Base-by-base conservation (phyloP, 164 flowering plant genomes). In the Santalum album region DNA sequence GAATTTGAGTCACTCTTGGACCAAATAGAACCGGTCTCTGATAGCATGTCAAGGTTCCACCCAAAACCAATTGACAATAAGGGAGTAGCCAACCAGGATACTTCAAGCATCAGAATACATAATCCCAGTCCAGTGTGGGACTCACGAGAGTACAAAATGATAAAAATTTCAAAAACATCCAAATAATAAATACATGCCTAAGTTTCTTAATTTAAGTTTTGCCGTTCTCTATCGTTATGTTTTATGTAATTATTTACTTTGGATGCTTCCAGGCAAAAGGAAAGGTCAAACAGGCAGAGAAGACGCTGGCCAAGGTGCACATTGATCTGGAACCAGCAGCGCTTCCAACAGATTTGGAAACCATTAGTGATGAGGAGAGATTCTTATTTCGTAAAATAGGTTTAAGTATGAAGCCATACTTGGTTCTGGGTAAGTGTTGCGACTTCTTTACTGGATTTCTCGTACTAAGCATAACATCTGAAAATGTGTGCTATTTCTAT, bases 331-430 rank as follows among this genome's bases (percentile, higher is more conserved):
- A 69, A 40, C 96, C 94, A 50, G 63, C 79, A 52, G 82, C 78
- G 22, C 82, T 84, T 35, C 96, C 96, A 50, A 69, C 69, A 48
- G 96, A 92, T 74, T 65, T 79, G 67, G 99, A 92, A 77, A 85
- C 71, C n/a, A 27, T 89, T 53, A 87, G 69, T 25, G 87, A 86
- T 39, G 96, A 89, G 65, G 99, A 92, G 63, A 83, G 99, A 61
- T 71, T 76, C 67, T 64, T 85, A 60, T 82, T 80, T 54, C 87
- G 95, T 35, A 92, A 77, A 69, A 83, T 89, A 39, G 99, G 99
- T 58, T 65, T 87, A 65, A 86, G 87, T 60, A 89, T 92, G 99
- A 84, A 78, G 57, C 85, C 96, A 0, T 86, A 58, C 68, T 76
- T 89, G 69, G 74, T 68, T 69, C 64, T 92, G 51, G 98, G 98